phyloP scores from a whole-genome alignment of 331 rosid genomes.

The Pyrus hybrid region DNA sequence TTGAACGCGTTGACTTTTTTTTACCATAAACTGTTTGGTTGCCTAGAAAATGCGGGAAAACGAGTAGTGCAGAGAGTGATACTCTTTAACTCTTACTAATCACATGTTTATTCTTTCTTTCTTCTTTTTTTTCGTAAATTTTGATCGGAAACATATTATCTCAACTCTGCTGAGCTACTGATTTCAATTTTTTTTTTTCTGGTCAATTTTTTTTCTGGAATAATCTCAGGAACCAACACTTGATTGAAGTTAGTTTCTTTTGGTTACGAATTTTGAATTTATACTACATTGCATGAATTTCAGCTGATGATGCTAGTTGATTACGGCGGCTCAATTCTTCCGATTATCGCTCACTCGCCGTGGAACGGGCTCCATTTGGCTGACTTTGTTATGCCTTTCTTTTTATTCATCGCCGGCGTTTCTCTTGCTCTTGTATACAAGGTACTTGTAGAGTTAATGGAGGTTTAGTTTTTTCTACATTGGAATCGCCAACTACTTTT shows the following conservation, averaged over 20 bases:
- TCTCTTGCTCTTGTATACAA: constrained; percentile 69
- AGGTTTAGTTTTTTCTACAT: not conserved
- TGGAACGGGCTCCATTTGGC: constrained; percentile 88
- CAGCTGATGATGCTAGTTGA: constrained; percentile 88
- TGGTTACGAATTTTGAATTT: too few relatives aligned
- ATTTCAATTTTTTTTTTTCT: not conserved
- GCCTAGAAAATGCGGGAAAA: not conserved
- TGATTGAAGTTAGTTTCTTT: too few relatives aligned
- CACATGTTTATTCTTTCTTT: not conserved
- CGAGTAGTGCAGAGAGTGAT: not conserved
- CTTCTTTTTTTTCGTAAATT: not conserved
- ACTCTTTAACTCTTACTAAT: not conserved
- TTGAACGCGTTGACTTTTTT: not conserved
- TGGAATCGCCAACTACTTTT: not conserved
- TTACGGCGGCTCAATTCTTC: constrained; percentile 61
- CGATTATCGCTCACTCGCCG: constrained; percentile 61
- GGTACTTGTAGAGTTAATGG: constrained; percentile 22
- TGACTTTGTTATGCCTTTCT: constrained; percentile 84
- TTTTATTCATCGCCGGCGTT: constrained; percentile 68
- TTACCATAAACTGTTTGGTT: not conserved
- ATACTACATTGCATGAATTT: not conserved
- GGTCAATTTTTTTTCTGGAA: too few relatives aligned
- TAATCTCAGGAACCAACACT: too few relatives aligned
- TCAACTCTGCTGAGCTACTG: not conserved
- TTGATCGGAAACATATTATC: too few relatives aligned